Evolutionary conservation across 352 stramenopile genomes (phyloP).

Genomic region (Blastocystis sp.): DNA sequence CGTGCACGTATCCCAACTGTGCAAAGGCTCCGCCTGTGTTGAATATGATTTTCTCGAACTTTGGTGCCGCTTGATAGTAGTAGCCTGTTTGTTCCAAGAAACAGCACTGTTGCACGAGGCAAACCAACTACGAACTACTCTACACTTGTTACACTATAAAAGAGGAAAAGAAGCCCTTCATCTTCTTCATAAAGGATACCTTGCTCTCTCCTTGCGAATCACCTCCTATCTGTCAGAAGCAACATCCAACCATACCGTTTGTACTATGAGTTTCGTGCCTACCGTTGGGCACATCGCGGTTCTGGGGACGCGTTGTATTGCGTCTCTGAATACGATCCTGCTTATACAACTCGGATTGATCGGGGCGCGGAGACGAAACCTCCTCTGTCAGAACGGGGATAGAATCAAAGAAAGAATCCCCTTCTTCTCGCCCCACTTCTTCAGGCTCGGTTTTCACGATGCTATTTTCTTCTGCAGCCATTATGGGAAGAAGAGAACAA

Average conservation of each 20-base stretch:
- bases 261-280: not conserved
- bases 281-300: not conserved
- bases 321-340: constrained; percentile 8
- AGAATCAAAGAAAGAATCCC: constrained; percentile 25
- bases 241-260: not conserved
- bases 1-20: not conserved
- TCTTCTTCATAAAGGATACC: not conserved
- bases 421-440: not conserved
- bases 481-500: not conserved
- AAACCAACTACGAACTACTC: not conserved
- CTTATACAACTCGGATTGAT: not conserved
- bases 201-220: not conserved
- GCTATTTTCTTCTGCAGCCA: not conserved
- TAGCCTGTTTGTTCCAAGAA: not conserved
- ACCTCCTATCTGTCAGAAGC: not conserved
- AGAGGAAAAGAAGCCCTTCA: not conserved
- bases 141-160: not conserved
- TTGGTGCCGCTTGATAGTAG: not conserved
- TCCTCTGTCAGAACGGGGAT: not conserved
- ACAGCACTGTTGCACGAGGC: not conserved
- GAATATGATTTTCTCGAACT: constrained; percentile 60
- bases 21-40: constrained; percentile 36
- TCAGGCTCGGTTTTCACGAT: not conserved
- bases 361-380: not conserved
- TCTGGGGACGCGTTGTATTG: constrained; percentile 14